Base-by-base conservation (phyloP, 768 basidiomycete species). In the Collybia sordida region DNA sequence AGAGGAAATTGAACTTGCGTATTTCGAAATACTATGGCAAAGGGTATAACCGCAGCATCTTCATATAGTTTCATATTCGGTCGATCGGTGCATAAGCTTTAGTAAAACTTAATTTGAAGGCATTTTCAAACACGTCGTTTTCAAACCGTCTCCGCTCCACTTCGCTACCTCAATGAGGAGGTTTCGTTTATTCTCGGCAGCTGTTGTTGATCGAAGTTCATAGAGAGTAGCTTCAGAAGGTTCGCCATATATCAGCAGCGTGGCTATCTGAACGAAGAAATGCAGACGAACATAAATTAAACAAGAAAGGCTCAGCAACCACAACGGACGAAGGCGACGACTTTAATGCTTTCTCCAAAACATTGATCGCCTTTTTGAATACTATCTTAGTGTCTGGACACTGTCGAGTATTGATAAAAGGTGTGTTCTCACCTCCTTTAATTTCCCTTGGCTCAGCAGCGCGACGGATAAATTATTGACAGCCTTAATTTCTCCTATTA, bases 71-170 rank as follows among this genome's bases (percentile, higher is more conserved):
- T n/a, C n/a, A n/a, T n/a, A n/a, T n/a, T n/a, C n/a, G n/a, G n/a
- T n/a, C n/a, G n/a, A n/a, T n/a, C n/a, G n/a, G n/a, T n/a, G n/a
- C n/a, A n/a, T n/a, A n/a, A n/a, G n/a, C n/a, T n/a, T n/a, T n/a
- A n/a, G n/a, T n/a, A 19, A 18, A 11, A 11, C 23, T 65, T 62
- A 82, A 55, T 70, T 83, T 17, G 81, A 72, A 19, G 88, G 85
- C 81, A 92, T 81, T 68, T 93, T 93, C 59, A 93, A 69, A 61
- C 88, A 90, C 28, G 81, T 79, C 17, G 85, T 82, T 56, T 78
- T 83, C 58, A 93, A 64, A 0, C 90, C 91, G 64, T 93, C 90
- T 6, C 90, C 90, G 52, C 88, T 88, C 89, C 89, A 92, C 62
- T 87, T 87, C 12, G 89, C 85, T 0, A 90, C 88, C 52, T 90